phyloP scores from a whole-genome alignment of 1,284 basidiomycete genomes.

The Agroathelia rolfsii region DNA sequence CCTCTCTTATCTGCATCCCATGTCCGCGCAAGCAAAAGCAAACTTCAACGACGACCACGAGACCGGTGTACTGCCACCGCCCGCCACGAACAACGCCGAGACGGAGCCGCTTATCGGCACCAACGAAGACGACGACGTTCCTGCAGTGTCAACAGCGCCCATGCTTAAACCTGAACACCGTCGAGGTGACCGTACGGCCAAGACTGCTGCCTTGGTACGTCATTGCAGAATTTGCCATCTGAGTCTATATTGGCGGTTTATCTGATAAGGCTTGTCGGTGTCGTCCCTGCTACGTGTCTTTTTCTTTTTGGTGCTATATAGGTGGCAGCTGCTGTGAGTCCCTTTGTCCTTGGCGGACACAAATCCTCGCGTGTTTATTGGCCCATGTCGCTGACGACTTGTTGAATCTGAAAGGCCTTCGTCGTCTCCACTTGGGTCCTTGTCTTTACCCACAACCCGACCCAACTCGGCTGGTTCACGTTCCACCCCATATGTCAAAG shows the following conservation, averaged over 20 bases:
- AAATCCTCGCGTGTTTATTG: constrained; percentile 8
- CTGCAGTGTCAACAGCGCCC: too few species aligned
- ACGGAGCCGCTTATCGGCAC: too few species aligned
- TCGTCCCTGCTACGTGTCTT: too few species aligned
- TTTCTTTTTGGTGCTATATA: constrained; percentile 6
- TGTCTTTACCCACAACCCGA: constrained; percentile 39
- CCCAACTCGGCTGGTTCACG: constrained; percentile 46
- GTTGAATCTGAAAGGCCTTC: constrained; percentile 29
- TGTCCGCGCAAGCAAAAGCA: too few species aligned
- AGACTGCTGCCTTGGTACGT: constrained; percentile 13
- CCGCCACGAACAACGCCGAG: too few species aligned
- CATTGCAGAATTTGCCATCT: neutral
- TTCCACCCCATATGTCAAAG: constrained; percentile 57
- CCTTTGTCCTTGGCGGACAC: neutral
- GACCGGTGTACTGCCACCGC: too few species aligned
- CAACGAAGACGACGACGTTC: too few species aligned
- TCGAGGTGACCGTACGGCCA: constrained; percentile 14
- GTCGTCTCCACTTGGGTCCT: constrained; percentile 41
- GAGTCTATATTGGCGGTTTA: too few species aligned
- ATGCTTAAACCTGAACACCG: constrained; percentile 17
- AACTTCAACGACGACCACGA: too few species aligned
- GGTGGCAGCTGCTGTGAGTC: constrained; percentile 16
- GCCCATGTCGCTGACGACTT: neutral
- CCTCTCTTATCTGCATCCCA: too few species aligned
- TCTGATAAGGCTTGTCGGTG: too few species aligned